Evolutionary conservation across 2,329 filamentous ascomycete species (phyloP).

Genomic region (Diaporthe destruens): DNA sequence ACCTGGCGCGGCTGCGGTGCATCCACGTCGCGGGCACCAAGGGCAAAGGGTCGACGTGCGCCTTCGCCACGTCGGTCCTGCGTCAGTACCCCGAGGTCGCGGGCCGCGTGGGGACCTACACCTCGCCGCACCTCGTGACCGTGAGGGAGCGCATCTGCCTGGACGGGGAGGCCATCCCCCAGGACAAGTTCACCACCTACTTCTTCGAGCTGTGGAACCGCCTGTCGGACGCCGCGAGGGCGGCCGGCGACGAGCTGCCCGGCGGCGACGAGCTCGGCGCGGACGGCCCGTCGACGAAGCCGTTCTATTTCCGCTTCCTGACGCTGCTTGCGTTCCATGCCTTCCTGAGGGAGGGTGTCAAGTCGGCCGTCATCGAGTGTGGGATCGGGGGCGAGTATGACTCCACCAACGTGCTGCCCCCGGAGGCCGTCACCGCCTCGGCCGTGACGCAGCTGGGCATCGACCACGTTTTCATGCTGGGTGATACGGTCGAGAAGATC

Average conservation of each 20-base stretch:
- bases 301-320: constrained; percentile 92
- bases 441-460: constrained; percentile 86
- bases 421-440: constrained; percentile 73
- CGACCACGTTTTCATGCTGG: constrained; percentile 86
- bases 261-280: constrained; percentile 63
- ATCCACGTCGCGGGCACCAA: constrained; percentile 95
- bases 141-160: constrained; percentile 89
- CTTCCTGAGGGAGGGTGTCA: constrained; percentile 81
- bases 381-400: constrained; percentile 96
- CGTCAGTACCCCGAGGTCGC: constrained; percentile 53
- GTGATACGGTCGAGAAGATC: constrained; percentile 82
- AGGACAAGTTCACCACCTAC: constrained; percentile 77
- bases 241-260: constrained; percentile 47
- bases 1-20: constrained; percentile 60
- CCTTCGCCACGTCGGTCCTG: constrained; percentile 86
- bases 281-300: constrained; percentile 75
- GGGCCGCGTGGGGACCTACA: constrained; percentile 78
- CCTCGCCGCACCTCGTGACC: constrained; percentile 86
- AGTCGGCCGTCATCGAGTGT: constrained; percentile 87
- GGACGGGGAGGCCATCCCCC: constrained; percentile 77
- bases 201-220: constrained; percentile 89
- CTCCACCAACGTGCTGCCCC: constrained; percentile 84
- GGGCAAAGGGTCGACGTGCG: constrained; percentile 90
- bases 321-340: constrained; percentile 90
- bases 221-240: constrained; percentile 56